Evolutionary conservation across 2,329 filamentous ascomycete species (phyloP).

Genomic region (Apiospora sp.): DNA sequence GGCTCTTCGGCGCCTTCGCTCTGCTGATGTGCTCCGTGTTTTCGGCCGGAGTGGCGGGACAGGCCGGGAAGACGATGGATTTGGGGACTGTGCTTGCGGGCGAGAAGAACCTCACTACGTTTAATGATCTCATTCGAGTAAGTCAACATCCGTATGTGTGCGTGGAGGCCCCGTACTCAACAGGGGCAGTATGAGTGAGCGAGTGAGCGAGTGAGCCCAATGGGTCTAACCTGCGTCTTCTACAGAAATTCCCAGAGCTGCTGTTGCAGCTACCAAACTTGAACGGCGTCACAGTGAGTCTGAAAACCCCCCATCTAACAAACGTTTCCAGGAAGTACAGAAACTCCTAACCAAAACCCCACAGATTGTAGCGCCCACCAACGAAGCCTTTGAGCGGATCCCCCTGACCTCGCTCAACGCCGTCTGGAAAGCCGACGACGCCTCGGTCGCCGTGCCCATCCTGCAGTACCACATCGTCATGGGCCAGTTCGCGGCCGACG

Average conservation of each 20-base stretch:
- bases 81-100: conserved; percentile 49
- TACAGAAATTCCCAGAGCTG: conserved; percentile 55
- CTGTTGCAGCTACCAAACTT: conserved; percentile 53
- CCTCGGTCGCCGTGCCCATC: conserved; percentile 55
- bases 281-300: conserved; percentile 52
- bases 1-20: background rate
- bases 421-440: conserved; percentile 54
- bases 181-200: background rate
- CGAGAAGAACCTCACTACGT: conserved; percentile 53
- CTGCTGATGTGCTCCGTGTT: background rate
- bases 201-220: no score
- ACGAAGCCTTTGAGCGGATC: conserved; percentile 64
- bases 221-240: background rate
- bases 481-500: conserved; percentile 53
- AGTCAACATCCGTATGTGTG: background rate
- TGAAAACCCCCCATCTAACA: conserved; percentile 1
- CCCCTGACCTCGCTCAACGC: conserved; percentile 58
- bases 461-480: conserved; percentile 70
- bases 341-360: background rate
- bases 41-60: background rate
- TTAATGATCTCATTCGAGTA: conserved; percentile 53
- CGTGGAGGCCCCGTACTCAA: no score
- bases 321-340: background rate
- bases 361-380: conserved; percentile 64
- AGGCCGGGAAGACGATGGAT: conserved; percentile 38